Evolutionary conservation across 441 rosid species (phyloP).

Genomic region (Cnidoscolus chayamansa): DNA sequence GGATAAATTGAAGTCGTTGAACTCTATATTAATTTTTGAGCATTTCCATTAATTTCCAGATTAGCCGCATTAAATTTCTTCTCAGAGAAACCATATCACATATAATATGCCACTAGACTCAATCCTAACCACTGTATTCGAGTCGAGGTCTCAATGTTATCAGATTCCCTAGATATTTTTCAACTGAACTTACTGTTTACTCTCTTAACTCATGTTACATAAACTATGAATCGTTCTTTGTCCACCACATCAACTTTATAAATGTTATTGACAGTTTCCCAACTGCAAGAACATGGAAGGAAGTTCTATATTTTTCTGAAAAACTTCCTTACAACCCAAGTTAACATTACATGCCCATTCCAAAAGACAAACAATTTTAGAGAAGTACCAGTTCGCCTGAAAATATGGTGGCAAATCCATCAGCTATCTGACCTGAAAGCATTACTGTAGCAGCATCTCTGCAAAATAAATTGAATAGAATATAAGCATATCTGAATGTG

Average conservation of each 20-base stretch:
- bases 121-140: not conserved
- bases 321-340: not conserved
- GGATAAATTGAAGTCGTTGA: not conserved
- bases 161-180: not conserved
- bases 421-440: conserved; percentile 96
- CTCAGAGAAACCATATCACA: not conserved
- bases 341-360: not conserved
- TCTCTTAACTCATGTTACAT: not conserved
- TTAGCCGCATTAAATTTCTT: not conserved
- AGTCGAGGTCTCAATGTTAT: not conserved
- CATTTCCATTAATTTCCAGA: not conserved
- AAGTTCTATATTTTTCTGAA: not conserved
- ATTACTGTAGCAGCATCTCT: conserved; percentile 88
- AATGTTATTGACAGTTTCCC: not conserved
- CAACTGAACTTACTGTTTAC: not conserved
- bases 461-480: conserved; percentile 17
- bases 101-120: not conserved
- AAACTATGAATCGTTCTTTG: not conserved
- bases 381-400: conserved; percentile 76
- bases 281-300: not conserved
- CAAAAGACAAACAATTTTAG: not conserved
- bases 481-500: not conserved
- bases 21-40: conserved; percentile 1
- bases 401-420: conserved; percentile 79
- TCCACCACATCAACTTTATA: not conserved